Conservation (phyloP, 2,329 filamentous ascomycete species). For the Delphinella strobiligena region DNA sequence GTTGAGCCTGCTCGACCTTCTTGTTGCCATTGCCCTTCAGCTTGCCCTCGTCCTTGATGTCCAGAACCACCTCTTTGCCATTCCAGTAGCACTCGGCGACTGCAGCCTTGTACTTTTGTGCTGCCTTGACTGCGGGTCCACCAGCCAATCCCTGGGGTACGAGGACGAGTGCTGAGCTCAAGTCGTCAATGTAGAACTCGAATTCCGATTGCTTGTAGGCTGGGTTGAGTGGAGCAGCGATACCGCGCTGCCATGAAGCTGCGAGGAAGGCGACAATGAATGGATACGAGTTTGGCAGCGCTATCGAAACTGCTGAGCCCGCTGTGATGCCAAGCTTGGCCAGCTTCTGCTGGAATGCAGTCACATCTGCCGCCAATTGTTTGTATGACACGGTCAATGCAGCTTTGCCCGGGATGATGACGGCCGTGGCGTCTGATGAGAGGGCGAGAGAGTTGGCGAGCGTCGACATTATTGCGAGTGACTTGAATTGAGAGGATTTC, state of each 20-base stretch:
- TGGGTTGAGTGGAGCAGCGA: slow-evolving; percentile 78
- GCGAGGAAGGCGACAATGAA: slow-evolving; percentile 82
- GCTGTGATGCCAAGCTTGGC: slow-evolving; percentile 60
- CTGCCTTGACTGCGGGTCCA: slow-evolving; percentile 63
- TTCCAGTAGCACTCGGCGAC: slow-evolving; percentile 82
- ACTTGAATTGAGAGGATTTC: too few species aligned
- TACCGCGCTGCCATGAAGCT: slow-evolving; percentile 70
- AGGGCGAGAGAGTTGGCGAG: slow-evolving; percentile 46
- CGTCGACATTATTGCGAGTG: slow-evolving; percentile 42
- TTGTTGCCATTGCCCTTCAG: slow-evolving; percentile 40
- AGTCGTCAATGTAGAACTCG: slow-evolving; percentile 83
- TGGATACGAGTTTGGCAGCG: slow-evolving; percentile 73
- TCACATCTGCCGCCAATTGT: slow-evolving; percentile 53
- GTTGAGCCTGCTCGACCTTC: slow-evolving; percentile 43
- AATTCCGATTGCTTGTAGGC: slow-evolving; percentile 84
- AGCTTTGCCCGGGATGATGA: slow-evolving; percentile 61
- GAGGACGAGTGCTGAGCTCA: slow-evolving; percentile 66
- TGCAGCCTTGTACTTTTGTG: slow-evolving; percentile 67
- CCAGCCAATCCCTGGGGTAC: slow-evolving; percentile 58
- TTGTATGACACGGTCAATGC: slow-evolving; percentile 58
- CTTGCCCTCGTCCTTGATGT: slow-evolving; percentile 65
- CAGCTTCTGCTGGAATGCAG: slow-evolving; percentile 64
- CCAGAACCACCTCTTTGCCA: slow-evolving; percentile 55
- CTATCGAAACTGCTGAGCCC: slow-evolving; percentile 66
- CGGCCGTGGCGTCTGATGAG: slow-evolving; percentile 42